Evolutionary conservation across 495 filamentous ascomycete species (phyloP).

Genomic region (Podospora bellae-mahoneyi): DNA sequence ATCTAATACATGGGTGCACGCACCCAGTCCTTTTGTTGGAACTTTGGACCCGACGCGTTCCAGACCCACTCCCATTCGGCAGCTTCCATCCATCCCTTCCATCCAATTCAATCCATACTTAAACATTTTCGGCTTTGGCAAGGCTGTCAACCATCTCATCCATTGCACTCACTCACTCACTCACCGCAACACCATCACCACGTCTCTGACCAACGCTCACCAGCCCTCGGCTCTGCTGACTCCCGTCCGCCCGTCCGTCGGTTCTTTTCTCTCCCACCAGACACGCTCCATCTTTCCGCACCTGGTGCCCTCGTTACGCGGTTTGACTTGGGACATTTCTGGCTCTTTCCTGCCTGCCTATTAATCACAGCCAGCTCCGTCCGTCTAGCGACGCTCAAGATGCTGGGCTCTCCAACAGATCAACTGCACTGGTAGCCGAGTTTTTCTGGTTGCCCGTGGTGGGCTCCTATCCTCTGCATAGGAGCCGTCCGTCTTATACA

Average conservation of each 20-base stretch:
- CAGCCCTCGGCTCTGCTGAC: neutral
- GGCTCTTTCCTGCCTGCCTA: neutral
- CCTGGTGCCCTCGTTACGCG: neutral
- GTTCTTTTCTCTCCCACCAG: neutral
- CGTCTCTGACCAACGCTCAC: neutral
- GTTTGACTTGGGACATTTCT: neutral
- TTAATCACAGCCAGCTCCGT: neutral
- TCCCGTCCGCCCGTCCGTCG: no score
- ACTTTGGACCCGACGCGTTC: neutral
- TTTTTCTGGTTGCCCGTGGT: neutral
- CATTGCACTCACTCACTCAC: no score
- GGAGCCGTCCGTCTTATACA: neutral
- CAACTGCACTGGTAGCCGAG: neutral
- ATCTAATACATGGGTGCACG: neutral
- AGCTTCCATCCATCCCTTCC: no score
- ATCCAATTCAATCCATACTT: no score
- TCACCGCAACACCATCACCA: no score
- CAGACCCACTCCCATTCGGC: neutral
- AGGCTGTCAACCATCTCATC: no score
- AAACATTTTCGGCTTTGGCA: no score
- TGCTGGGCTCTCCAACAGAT: neutral
- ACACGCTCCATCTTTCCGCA: neutral
- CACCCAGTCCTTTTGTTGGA: neutral
- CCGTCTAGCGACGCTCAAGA: conserved; percentile 12
- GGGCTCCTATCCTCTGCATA: neutral